A percentile compares a stretch with the other conserved stretches of the same genome.
phyloP scores from a whole-genome alignment of 179 eudicot species.

The Pouteria campechiana region DNA sequence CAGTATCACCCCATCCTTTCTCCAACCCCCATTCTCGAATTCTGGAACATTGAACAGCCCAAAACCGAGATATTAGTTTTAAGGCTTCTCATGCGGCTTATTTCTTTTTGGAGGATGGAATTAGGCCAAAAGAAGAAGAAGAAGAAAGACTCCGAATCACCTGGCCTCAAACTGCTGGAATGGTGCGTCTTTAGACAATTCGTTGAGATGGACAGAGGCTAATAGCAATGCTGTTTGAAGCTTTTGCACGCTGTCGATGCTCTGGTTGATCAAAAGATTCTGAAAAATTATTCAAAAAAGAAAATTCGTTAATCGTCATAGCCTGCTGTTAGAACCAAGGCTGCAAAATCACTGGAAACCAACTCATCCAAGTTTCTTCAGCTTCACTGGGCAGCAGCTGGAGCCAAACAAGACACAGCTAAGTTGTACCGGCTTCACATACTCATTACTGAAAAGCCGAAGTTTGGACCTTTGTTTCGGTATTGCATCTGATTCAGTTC shows the following conservation, averaged over 20 bases:
- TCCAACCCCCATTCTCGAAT: constrained; percentile 88
- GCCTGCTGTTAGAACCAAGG: not conserved
- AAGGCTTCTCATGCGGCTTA: not conserved
- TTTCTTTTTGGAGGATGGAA: not conserved
- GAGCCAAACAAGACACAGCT: too few species aligned
- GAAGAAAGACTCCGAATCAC: constrained; percentile 11
- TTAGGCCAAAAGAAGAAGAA: not conserved
- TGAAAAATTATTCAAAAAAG: constrained; percentile 33
- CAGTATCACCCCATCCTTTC: constrained; percentile 86
- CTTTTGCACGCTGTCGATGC: constrained; percentile 48
- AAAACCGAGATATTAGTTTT: too few species aligned
- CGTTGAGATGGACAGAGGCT: constrained; percentile 51
- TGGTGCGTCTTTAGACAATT: constrained; percentile 50
- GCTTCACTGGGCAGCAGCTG: too few species aligned
- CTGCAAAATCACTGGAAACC: not conserved
- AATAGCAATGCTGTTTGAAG: constrained; percentile 61
- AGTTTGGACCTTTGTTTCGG: not conserved
- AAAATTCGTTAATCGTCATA: too few species aligned
- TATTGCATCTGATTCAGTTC: too few species aligned
- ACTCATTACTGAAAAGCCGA: too few species aligned
- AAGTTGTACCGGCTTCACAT: too few species aligned
- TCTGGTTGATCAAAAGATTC: constrained; percentile 83
- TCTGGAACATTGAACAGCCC: constrained; percentile 39
- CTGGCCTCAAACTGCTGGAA: constrained; percentile 55
- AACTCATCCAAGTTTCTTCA: too few species aligned